phyloP scores from a whole-genome alignment of 2,329 filamentous ascomycete genomes.

The Cytospora piceicola region DNA sequence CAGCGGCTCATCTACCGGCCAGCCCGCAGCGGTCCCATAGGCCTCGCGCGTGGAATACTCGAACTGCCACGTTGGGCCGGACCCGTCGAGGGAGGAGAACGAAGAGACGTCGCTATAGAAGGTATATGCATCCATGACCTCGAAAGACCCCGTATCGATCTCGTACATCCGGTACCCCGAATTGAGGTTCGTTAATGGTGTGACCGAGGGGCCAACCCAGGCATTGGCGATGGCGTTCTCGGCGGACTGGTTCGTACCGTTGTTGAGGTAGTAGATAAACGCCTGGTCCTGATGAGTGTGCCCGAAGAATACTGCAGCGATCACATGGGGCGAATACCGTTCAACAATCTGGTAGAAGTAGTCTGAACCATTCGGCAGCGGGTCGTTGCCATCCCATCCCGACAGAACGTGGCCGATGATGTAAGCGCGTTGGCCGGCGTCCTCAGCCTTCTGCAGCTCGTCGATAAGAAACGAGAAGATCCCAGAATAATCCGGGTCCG shows the following conservation, averaged over 20 bases:
- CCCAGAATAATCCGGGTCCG: constrained; percentile 46
- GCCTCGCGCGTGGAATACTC: constrained; percentile 49
- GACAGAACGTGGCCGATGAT: constrained; percentile 53
- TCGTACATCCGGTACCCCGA: constrained; percentile 50
- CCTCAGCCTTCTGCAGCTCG: constrained; percentile 49
- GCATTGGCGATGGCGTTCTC: constrained; percentile 44
- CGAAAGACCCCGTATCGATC: constrained; percentile 49
- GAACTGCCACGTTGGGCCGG: constrained; percentile 44
- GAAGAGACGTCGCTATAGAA: constrained; percentile 47
- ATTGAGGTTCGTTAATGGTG: constrained; percentile 51
- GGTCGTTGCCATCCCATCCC: constrained; percentile 59
- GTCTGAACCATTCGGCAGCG: constrained; percentile 50
- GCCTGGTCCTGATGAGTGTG: constrained; percentile 51
- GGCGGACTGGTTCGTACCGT: constrained; percentile 52
- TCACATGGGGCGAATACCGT: constrained; percentile 49
- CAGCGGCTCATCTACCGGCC: constrained; percentile 53
- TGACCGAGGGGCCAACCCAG: constrained; percentile 50
- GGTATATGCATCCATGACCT: constrained; percentile 46
- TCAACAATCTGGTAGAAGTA: constrained; percentile 47
- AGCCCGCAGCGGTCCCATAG: constrained; percentile 44
- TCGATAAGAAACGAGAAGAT: constrained; percentile 49
- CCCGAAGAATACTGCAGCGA: constrained; percentile 47
- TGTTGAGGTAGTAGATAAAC: constrained; percentile 47
- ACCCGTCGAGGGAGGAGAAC: constrained; percentile 44
- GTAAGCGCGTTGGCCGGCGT: constrained; percentile 45